These are phyloP conservation scores for Coniosporium apollinis DNA, from an alignment of 495 filamentous ascomycete species.

Conservation along the genomic window DNA sequence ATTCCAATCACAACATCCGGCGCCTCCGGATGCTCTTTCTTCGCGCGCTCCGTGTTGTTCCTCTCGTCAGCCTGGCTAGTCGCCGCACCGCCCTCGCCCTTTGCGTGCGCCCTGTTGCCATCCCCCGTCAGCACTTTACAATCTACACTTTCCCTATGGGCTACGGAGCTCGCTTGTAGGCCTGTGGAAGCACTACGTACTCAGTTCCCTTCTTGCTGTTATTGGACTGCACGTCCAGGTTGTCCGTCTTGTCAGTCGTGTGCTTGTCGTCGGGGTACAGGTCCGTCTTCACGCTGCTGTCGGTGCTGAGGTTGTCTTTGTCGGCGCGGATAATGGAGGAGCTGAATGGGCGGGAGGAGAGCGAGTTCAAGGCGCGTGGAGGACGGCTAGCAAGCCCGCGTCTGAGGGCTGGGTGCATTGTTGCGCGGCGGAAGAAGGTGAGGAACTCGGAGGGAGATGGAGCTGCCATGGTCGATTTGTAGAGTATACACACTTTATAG, in stretches of 20 bases:
- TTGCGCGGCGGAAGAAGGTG: constrained; percentile 13
- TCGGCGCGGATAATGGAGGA: background rate
- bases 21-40: constrained; percentile 47
- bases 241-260: constrained; percentile 16
- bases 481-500: no score
- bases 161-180: no score
- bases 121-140: no score
- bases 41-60: constrained; percentile 33
- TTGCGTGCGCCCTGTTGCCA: constrained; percentile 17
- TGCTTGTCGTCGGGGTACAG: constrained; percentile 5
- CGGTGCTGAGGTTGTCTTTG: constrained; percentile 4
- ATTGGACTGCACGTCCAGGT: constrained; percentile 28
- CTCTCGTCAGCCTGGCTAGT: constrained; percentile 28
- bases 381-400: no score
- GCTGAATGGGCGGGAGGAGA: constrained; percentile 3
- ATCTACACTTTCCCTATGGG: no score
- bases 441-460: constrained; percentile 17
- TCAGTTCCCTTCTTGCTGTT: constrained; percentile 21
- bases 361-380: background rate
- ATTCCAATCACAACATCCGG: constrained; percentile 51
- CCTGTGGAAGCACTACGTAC: constrained; percentile 19
- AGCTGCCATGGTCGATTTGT: constrained; percentile 8
- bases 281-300: constrained; percentile 1
- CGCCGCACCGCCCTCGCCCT: constrained; percentile 16
- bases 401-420: constrained; percentile 2